These are phyloP conservation scores for Zoysia matrella DNA, from an alignment of 202 grass and related monocot species.

Conservation along the genomic window DNA sequence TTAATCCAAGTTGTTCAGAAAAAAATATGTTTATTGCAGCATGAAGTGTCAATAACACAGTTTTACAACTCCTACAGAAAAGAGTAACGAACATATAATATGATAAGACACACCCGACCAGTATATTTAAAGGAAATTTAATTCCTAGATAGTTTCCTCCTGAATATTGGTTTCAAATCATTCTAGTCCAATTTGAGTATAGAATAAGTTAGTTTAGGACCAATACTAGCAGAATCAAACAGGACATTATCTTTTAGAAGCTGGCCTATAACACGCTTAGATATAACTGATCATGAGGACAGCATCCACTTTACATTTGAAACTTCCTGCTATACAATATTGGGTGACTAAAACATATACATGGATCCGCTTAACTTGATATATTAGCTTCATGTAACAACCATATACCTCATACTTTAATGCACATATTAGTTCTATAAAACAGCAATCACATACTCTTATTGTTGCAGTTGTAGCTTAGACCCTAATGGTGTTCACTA, in stretches of 20 bases:
- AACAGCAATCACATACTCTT: neutral
- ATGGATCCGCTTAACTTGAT: neutral
- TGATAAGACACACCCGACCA: neutral
- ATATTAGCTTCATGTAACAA: neutral
- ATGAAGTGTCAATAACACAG: neutral
- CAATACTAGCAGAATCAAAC: neutral
- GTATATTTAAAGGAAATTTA: neutral
- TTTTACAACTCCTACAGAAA: conserved; percentile 1
- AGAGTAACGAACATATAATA: neutral
- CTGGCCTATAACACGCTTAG: neutral
- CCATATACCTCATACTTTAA: no score
- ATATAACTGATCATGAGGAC: neutral
- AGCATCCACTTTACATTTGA: neutral
- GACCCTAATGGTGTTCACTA: neutral
- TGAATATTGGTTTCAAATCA: neutral
- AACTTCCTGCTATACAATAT: conserved; percentile 8
- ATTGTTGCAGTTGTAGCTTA: conserved; percentile 6
- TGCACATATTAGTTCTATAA: neutral
- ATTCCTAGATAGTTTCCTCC: no score
- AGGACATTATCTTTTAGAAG: neutral
- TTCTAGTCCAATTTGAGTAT: neutral
- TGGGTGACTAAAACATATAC: neutral
- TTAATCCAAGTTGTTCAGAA: neutral
- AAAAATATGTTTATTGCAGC: neutral
- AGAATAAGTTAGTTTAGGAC: neutral